phyloP scores from a whole-genome alignment of 495 filamentous ascomycete species.

The Aspergillus campestris region DNA sequence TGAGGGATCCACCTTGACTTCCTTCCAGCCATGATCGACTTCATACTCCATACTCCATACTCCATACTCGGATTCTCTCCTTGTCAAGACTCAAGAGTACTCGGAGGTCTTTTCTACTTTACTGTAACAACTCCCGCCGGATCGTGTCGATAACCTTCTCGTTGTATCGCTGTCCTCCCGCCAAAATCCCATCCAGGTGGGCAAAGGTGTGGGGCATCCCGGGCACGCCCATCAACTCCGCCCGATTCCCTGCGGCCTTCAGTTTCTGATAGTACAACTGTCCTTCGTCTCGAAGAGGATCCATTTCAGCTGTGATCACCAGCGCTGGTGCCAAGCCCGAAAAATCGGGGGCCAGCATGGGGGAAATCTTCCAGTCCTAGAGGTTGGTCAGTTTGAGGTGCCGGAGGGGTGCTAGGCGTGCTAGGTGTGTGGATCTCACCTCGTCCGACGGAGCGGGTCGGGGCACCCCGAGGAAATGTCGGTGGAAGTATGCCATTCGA shows the following conservation, averaged over 20 bases:
- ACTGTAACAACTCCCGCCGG: slow-evolving; percentile 12
- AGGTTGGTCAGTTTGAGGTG: not conserved
- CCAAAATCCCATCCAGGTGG: slow-evolving; percentile 25
- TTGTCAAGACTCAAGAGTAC: too few relatives aligned
- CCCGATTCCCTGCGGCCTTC: slow-evolving; percentile 26
- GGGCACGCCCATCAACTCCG: slow-evolving; percentile 21
- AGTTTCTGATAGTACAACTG: slow-evolving; percentile 36
- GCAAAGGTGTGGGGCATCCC: slow-evolving; percentile 31
- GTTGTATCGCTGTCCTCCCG: slow-evolving; percentile 21
- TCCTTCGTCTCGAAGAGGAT: slow-evolving; percentile 40
- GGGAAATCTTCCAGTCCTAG: slow-evolving; percentile 34
- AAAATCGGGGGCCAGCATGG: slow-evolving; percentile 27
- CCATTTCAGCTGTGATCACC: slow-evolving; percentile 35
- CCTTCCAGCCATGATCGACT: too few relatives aligned
- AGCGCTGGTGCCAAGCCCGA: slow-evolving; percentile 34
- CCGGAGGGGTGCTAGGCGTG: not conserved
- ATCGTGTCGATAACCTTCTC: slow-evolving; percentile 21
- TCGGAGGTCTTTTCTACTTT: not conserved
- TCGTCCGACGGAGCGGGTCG: slow-evolving; percentile 22
- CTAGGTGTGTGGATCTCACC: slow-evolving; percentile 10
- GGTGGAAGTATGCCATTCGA: slow-evolving; percentile 33
- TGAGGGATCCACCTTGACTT: too few relatives aligned
- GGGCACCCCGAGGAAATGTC: slow-evolving; percentile 28
- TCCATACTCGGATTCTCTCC: too few relatives aligned
- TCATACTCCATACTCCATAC: too few relatives aligned